These are phyloP conservation scores for Hirsutella thompsonii DNA, from an alignment of 2,329 filamentous ascomycete species.

Conservation along the genomic window DNA sequence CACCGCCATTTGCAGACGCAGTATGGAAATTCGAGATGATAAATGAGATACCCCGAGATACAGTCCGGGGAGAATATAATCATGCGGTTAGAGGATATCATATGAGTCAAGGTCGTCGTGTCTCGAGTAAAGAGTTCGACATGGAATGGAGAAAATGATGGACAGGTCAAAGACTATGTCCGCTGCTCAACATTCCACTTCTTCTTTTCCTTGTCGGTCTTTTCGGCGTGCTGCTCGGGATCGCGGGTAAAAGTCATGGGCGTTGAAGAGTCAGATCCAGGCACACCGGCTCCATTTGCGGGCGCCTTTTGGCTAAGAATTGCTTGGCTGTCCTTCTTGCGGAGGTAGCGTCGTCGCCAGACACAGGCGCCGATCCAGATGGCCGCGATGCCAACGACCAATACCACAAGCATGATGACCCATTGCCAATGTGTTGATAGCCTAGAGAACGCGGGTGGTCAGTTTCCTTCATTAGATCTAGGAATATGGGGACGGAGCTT, in stretches of 20 bases:
- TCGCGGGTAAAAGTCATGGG: slow-evolving; percentile 9
- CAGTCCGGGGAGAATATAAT: too few species aligned
- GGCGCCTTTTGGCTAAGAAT: slow-evolving; percentile 21
- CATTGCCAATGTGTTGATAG: slow-evolving; percentile 60
- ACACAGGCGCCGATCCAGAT: slow-evolving; percentile 57
- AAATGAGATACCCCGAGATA: too few species aligned
- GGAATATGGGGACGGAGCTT: slow-evolving; percentile 9
- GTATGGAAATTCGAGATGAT: too few species aligned
- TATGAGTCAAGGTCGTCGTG: too few species aligned
- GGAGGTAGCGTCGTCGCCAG: slow-evolving; percentile 61
- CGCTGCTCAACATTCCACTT: slow-evolving; percentile 32
- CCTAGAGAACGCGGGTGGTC: slow-evolving; percentile 28
- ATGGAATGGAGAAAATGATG: neutral
- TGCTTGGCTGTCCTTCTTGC: slow-evolving; percentile 47
- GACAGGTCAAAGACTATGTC: slow-evolving; percentile 16
- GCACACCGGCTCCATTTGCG: slow-evolving; percentile 21
- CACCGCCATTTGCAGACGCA: too few species aligned
- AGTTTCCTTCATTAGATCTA: neutral
- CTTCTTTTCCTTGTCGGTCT: slow-evolving; percentile 27
- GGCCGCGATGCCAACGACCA: slow-evolving; percentile 54
- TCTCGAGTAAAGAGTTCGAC: too few species aligned
- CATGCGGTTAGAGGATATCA: too few species aligned
- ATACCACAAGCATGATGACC: slow-evolving; percentile 68
- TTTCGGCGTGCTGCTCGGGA: slow-evolving; percentile 6
- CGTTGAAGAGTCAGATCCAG: slow-evolving; percentile 9